A percentile compares a stretch with the other conserved stretches of the same genome.
phyloP scores from a whole-genome alignment of 345 rosid genomes.

The Punica granatum region DNA sequence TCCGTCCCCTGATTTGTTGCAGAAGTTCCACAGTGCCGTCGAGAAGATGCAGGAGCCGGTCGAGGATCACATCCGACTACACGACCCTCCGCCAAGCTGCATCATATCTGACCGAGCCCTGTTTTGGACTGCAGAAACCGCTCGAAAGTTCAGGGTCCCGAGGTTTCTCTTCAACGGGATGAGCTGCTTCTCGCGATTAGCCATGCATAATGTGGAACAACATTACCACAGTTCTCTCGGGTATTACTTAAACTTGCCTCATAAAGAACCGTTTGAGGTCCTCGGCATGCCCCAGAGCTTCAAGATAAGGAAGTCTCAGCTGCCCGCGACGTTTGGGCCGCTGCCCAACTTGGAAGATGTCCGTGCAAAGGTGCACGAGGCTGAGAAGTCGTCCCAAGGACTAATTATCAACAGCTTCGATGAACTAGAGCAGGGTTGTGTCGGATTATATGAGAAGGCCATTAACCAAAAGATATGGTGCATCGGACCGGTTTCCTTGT shows the following conservation, averaged over 20 bases:
- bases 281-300: constrained; percentile 43
- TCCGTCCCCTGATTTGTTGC: constrained; percentile 39
- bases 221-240: constrained; percentile 25
- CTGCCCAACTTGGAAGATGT: constrained; percentile 42
- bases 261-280: constrained; percentile 45
- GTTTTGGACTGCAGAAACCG: constrained; percentile 52
- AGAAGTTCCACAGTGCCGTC: constrained; percentile 46
- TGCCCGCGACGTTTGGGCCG: constrained; percentile 49
- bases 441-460: constrained; percentile 31
- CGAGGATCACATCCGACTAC: constrained; percentile 32
- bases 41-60: constrained; percentile 43
- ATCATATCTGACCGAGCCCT: constrained; percentile 66
- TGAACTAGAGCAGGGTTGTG: constrained; percentile 49
- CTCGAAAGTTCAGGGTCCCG: constrained; percentile 47
- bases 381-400: constrained; percentile 54
- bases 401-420: constrained; percentile 58
- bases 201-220: constrained; percentile 39
- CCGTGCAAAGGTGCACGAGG: constrained; percentile 55
- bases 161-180: constrained; percentile 76
- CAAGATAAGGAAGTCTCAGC: constrained; percentile 41
- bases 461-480: constrained; percentile 58
- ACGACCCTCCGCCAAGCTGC: constrained; percentile 50
- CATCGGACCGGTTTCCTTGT: constrained; percentile 72
- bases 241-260: constrained; percentile 17
- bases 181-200: constrained; percentile 58